Percentiles rank a stretch among this genome's conserved stretches.
Conservation (phyloP, 202 grass and related monocot species). For the Musa balbisiana region DNA sequence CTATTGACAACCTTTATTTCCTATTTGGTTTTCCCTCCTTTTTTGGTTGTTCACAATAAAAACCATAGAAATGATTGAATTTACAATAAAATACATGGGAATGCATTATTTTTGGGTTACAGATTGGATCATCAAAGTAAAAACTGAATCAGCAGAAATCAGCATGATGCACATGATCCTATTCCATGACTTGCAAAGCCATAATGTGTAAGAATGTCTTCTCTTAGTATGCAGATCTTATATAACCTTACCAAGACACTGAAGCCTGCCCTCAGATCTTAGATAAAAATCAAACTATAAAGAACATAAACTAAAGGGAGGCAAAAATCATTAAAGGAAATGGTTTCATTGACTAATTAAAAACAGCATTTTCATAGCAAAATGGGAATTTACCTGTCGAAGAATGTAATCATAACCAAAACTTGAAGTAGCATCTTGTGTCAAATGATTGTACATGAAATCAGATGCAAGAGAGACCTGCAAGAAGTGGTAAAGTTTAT, state of each 20-base stretch:
- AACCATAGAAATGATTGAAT: too few relatives aligned
- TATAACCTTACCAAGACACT: too few relatives aligned
- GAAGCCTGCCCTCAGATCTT: too few relatives aligned
- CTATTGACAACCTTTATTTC: too few relatives aligned
- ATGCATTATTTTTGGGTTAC: neutral
- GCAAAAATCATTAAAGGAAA: neutral
- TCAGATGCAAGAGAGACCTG: conserved; percentile 85
- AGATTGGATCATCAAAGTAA: neutral
- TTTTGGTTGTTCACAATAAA: too few relatives aligned
- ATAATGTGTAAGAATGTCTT: neutral
- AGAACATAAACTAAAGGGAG: neutral
- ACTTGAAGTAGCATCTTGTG: conserved; percentile 49
- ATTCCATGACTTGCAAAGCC: neutral
- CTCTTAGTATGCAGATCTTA: neutral
- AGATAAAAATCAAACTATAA: neutral
- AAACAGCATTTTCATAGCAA: neutral
- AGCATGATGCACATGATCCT: neutral
- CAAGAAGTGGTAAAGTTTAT: conserved; percentile 15
- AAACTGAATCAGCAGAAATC: neutral
- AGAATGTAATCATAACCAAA: conserved; percentile 82
- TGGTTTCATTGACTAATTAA: neutral
- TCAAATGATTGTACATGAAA: conserved; percentile 69
- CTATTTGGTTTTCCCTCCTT: too few relatives aligned
- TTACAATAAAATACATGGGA: too few relatives aligned
- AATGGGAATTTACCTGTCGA: conserved; percentile 46